Base-by-base conservation (phyloP, 2,329 filamentous ascomycete species). In the Verticillium klebahnii region DNA sequence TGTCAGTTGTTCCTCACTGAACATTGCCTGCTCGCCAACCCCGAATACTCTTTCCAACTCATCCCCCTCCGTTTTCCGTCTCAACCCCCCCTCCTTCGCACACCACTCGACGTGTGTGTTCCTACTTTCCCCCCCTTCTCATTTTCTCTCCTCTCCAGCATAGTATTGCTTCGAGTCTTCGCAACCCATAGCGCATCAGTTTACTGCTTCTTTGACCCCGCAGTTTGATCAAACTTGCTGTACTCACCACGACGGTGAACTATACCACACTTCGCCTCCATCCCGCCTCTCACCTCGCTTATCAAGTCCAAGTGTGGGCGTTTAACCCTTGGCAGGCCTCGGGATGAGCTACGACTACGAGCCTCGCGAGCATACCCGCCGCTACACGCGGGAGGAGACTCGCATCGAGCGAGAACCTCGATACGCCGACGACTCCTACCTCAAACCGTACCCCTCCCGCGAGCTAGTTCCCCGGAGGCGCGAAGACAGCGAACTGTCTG, bases 401-500 rank as follows among this genome's bases (percentile, higher is more conserved):
- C 78, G 81, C 57, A 78, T 82, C 55, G 79, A 82, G 57, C 75
- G 77, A 52, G 81, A 82, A 62, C 82, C 83, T 67, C 45, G 45
- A n/a, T 84, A 84, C 67, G 75, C 80, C 64, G 84, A 87, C 19
- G 83, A 85, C 54, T 77, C 75, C 36, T 80, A 81, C 66, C 71
- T 78, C 61, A 78, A 77, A 66, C 73, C 75, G 34, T 74, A 80
- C 58, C 73, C 76, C 55, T 76, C 77, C 34, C 81, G 78, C 63
- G 85, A 87, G 52, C 77, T 89, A 8, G 76, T 88, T 14, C 83
- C 84, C 39, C 80, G 84, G 31, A 72, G 79, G 58, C 88, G 89
- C 66, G 89, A 93, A 72, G 89, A 92, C 70, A 93, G 89, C 74
- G 88, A 89, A 56, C 78, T 89, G 31, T 88, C 88, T 2, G 77